Conservation (phyloP, 176 grass and related monocot genomes). For the Canna indica region DNA sequence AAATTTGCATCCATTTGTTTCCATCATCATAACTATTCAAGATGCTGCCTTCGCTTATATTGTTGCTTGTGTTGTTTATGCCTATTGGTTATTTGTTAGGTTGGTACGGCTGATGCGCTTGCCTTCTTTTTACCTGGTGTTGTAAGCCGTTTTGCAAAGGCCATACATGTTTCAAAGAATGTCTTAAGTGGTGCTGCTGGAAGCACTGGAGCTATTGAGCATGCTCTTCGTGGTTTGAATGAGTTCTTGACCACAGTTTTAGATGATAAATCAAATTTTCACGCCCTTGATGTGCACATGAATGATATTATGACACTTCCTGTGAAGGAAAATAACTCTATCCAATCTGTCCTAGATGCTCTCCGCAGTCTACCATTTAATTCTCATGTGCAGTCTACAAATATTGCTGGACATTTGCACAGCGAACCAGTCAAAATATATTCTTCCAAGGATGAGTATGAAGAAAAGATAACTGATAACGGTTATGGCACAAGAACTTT, state of each 20-base stretch:
- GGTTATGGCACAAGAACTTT: conserved; percentile 34
- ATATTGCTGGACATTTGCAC: background rate
- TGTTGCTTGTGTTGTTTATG: conserved; percentile 4
- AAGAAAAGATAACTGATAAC: conserved; percentile 18
- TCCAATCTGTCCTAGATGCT: conserved; percentile 62
- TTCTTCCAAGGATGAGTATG: conserved; percentile 5
- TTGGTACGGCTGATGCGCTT: conserved; percentile 84
- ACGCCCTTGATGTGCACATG: conserved; percentile 21
- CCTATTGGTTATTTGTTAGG: conserved; percentile 40
- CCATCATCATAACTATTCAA: background rate
- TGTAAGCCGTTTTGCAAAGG: conserved; percentile 75
- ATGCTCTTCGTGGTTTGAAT: conserved; percentile 66
- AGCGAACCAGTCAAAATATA: background rate
- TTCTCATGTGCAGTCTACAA: conserved; percentile 14
- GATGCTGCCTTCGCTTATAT: background rate
- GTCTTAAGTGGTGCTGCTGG: conserved; percentile 65
- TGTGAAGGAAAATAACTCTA: conserved; percentile 24
- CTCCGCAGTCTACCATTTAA: conserved; percentile 63
- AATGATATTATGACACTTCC: conserved; percentile 7
- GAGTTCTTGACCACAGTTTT: conserved; percentile 81
- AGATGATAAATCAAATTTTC: conserved; percentile 63
- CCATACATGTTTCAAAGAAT: conserved; percentile 64
- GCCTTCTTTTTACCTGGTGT: conserved; percentile 91
- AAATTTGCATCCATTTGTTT: background rate
- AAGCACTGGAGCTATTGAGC: conserved; percentile 62